Conservation (phyloP, 2,329 filamentous ascomycete species). For the Diaporthe vexans region DNA sequence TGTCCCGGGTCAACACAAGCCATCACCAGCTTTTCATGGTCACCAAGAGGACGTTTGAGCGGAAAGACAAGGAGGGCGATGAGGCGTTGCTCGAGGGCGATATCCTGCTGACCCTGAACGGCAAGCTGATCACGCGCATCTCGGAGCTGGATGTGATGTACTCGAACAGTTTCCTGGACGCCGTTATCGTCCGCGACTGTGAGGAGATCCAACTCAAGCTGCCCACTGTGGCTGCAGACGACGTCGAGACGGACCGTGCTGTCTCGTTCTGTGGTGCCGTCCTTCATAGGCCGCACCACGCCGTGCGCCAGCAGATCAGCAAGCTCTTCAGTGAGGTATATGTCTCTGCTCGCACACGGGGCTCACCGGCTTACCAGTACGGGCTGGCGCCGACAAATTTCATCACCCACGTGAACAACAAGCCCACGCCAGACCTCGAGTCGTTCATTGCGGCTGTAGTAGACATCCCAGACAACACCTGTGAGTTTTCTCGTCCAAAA, state of each 20-base stretch:
- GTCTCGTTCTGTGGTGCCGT: constrained; percentile 96
- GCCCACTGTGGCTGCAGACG: constrained; percentile 87
- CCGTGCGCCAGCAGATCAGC: constrained; percentile 96
- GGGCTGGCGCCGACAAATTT: constrained; percentile 97
- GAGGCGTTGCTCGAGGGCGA: constrained; percentile 87
- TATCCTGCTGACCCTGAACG: constrained; percentile 91
- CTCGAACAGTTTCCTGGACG: constrained; percentile 84
- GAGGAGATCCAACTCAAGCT: constrained; percentile 83
- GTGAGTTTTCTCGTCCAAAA: constrained; percentile 59
- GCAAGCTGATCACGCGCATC: constrained; percentile 91
- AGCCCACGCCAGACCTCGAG: constrained; percentile 85
- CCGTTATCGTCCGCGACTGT: constrained; percentile 87
- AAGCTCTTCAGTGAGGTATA: constrained; percentile 98
- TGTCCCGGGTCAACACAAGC: constrained; percentile 83
- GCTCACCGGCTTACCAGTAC: constrained; percentile 89
- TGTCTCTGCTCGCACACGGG: constrained; percentile 87
- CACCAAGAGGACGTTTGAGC: constrained; percentile 80
- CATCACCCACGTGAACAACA: constrained; percentile 94
- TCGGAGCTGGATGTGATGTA: constrained; percentile 98
- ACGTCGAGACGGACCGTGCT: constrained; percentile 92
- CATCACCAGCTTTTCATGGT: constrained; percentile 99
- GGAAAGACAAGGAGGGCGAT: constrained; percentile 58
- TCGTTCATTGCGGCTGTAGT: constrained; percentile 85
- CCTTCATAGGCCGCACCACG: constrained; percentile 93
- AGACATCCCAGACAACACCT: constrained; percentile 95